Base-by-base conservation (phyloP, 2,329 filamentous ascomycete species). In the Ascocoryne sarcoides region DNA sequence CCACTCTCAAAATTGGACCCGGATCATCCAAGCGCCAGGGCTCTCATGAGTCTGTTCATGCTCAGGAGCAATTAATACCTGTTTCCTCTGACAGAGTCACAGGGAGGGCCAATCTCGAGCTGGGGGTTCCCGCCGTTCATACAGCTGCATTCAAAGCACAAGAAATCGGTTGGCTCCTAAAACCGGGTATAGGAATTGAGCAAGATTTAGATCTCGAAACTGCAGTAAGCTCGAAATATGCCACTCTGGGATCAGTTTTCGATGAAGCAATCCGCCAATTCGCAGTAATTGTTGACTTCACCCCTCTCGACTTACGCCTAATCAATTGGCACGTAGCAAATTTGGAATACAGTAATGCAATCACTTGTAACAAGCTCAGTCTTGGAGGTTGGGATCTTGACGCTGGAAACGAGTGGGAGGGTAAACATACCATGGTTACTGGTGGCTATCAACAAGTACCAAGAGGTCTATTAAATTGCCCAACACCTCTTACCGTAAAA, bases 301-400 rank as follows among this genome's bases (percentile, higher is more conserved):
- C 79, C 10, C 76, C 89, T 1, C 84, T 87, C 57, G 92, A 98
- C 56, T 81, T 94, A 62, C 78, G 92, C 33, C 69, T 98, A 12
- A 73, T 96, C 56, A 98, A 95, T 57, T 98, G 92, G 92, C 93
- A 98, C 62, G 84, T 95, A 60, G 93, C 93, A 49, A 98, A 98
- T 58, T 72, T 98, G 10, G 92, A 98, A 62, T 98, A 98, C 59
- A 93, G 90, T 47, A 98, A 96, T 60, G 92, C 92, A 2, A 85
- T 81, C 2, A 93, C 88, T 50, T 79, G 95, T 40, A 81, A 84
- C 49, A 82, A 84, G 47, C 74, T 98, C 14, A 96, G 90, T 60
- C 75, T 98, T 10, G 79, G 82, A 5, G 82, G 89, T 0, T 96
- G 93, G 86, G 93, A 98, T 61, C 88, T 98, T 55, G 93, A 98